Percentiles rank a stretch among this genome's conserved stretches.
Conservation (phyloP, 179 eudicot species). For the Actinidia polygama region DNA sequence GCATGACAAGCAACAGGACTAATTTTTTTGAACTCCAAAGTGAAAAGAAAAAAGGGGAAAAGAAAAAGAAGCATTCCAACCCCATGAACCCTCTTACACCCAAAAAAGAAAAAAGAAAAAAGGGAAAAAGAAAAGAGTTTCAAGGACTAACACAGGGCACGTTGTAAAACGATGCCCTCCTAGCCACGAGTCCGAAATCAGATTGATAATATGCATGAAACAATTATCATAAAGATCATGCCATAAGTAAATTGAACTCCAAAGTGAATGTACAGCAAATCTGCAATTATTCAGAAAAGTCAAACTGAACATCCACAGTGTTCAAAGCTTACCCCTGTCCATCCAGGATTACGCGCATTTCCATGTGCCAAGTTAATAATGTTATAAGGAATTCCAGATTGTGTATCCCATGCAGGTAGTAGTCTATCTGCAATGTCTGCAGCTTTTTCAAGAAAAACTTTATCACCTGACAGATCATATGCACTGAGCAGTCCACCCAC, state of each 20-base stretch:
- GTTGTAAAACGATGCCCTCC: not conserved
- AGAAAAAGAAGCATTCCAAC: too few relatives aligned
- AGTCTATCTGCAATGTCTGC: slow-evolving; percentile 94
- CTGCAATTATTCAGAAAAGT: not conserved
- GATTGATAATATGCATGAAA: not conserved
- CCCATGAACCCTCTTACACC: too few relatives aligned
- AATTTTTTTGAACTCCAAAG: too few relatives aligned
- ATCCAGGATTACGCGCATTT: slow-evolving; percentile 90
- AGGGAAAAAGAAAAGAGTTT: too few relatives aligned
- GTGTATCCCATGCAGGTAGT: slow-evolving; percentile 96
- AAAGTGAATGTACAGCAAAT: not conserved
- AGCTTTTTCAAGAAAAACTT: slow-evolving; percentile 93
- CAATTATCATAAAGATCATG: not conserved
- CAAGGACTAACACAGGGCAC: too few relatives aligned
- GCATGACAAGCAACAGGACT: too few relatives aligned
- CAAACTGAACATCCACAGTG: not conserved
- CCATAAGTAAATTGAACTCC: not conserved
- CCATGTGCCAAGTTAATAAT: slow-evolving; percentile 87
- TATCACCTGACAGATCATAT: slow-evolving; percentile 94
- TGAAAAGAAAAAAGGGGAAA: too few relatives aligned
- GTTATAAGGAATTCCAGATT: slow-evolving; percentile 92
- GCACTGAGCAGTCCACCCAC: slow-evolving; percentile 99
- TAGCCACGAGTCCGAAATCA: not conserved
- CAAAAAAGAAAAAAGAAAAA: too few relatives aligned
- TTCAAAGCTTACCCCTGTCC: slow-evolving; percentile 87